Conservation (phyloP, 768 basidiomycete genomes). For the Coprinopsis marcescibilis region DNA sequence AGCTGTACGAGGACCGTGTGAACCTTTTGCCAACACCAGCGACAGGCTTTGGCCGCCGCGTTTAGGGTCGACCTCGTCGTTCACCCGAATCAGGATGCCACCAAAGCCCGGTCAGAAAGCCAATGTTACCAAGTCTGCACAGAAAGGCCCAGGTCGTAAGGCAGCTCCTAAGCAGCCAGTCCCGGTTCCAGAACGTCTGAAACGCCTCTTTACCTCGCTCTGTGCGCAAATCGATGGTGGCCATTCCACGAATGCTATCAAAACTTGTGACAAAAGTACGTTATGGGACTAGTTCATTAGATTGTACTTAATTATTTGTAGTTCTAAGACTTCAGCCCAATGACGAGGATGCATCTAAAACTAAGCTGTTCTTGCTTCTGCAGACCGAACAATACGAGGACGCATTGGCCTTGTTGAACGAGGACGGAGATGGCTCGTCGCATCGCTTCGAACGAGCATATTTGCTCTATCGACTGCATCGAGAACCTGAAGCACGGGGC, state of each 20-base stretch:
- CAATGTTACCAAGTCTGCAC: conserved; percentile 4
- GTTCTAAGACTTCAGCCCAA: conserved; percentile 65
- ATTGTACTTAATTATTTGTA: conserved; percentile 23
- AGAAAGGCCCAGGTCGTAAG: conserved; percentile 19
- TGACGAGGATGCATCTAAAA: conserved; percentile 70
- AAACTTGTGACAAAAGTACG: conserved; percentile 89
- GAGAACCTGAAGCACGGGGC: conserved; percentile 58
- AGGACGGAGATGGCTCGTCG: conserved; percentile 20
- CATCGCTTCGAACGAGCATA: conserved; percentile 72
- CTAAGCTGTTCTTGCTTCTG: conserved; percentile 81
- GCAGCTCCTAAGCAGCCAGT: conserved; percentile 26
- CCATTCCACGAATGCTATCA: conserved; percentile 78
- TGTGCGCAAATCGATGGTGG: conserved; percentile 89
- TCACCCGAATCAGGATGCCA: conserved; percentile 4
- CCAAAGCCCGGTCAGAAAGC: conserved; percentile 19
- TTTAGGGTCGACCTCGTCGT: not conserved
- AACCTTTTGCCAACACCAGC: conserved; percentile 14
- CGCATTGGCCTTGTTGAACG: conserved; percentile 59
- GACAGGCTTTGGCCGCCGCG: not conserved
- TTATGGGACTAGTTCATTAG: conserved; percentile 13
- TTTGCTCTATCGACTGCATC: conserved; percentile 78
- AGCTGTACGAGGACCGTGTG: conserved; percentile 27
- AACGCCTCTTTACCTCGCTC: conserved; percentile 69
- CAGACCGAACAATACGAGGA: conserved; percentile 78
- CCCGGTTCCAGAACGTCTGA: conserved; percentile 33